Evolutionary conservation across 2,329 filamentous ascomycete species (phyloP), one percentile per base, ranked within the genome.

Genomic region (Thielaviopsis punctulata): DNA sequence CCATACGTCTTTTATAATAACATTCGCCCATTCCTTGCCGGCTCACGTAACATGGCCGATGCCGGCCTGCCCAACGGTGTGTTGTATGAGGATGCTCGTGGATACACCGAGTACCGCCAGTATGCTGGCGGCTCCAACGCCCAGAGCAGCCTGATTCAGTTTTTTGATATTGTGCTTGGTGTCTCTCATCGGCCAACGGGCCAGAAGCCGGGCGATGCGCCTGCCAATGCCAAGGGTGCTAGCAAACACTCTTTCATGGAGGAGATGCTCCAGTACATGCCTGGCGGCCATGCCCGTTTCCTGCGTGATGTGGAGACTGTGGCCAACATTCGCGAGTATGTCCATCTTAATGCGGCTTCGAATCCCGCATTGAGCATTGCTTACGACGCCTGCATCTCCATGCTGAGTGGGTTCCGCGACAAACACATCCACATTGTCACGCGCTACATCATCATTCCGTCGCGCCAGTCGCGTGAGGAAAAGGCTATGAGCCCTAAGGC

Each of bases 231-330:
- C 5, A 62, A 67, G 1, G 68, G 71, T 33, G 69, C 74, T 22
- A 73, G 79, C 4, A 73, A 76, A 41, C 80, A 95, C 68, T 93
- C 92, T 61, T 98, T 98, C 68, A 90, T 98, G 62, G 80, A 85
- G 62, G 92, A 98, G 58, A 98, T 98, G 92, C 84, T 90, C 54
- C 77, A 77, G 45, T 98, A 98, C 68, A 98, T 98, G 92, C 92
- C 92, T 0, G 90, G 88, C 0, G 79, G 84, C 0, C 92, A 98
- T 62, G 84, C 88, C 3, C 81, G 85, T 41, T 98, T 98, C 68
- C 73, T 98, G 3, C 76, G 84, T 57, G 84, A 93, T 57, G 81
- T 95, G 12, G 73, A 78, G 48, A 71, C 71, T 15, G 80, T 95
- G 3, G 81, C 90, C 59, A 96, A 96, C 62, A 87, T 98, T 59